These are phyloP conservation scores for Stachybotrys chlorohalonatus DNA, from an alignment of 2,329 filamentous ascomycete genomes.

Conservation along the genomic window DNA sequence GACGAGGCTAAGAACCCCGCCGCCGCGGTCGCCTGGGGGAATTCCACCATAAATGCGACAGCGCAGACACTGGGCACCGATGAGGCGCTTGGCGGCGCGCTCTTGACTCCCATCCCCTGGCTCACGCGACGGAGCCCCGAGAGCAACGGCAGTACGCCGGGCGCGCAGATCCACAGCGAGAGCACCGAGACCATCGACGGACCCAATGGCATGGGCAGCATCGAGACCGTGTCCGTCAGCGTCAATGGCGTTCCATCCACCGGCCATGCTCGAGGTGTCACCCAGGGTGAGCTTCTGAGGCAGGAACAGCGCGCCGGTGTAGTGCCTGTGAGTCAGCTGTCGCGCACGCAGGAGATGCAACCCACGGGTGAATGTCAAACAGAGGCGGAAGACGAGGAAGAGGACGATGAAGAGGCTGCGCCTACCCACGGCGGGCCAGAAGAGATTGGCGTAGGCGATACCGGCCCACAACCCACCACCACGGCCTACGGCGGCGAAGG, in stretches of 20 bases:
- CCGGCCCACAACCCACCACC: slow-evolving; percentile 58
- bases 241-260: slow-evolving; percentile 59
- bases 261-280: slow-evolving; percentile 47
- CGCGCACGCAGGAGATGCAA: slow-evolving; percentile 27
- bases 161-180: slow-evolving; percentile 52
- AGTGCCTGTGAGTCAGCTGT: slow-evolving; percentile 57
- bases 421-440: slow-evolving; percentile 81
- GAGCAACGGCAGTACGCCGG: slow-evolving; percentile 16
- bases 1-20: slow-evolving; percentile 32
- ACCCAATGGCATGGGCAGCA: slow-evolving; percentile 67
- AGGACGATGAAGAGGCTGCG: slow-evolving; percentile 46
- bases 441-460: slow-evolving; percentile 77
- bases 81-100: slow-evolving; percentile 79
- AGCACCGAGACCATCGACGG: slow-evolving; percentile 74
- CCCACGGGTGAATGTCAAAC: slow-evolving; percentile 6
- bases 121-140: slow-evolving; percentile 37
- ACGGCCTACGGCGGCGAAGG: slow-evolving; percentile 29
- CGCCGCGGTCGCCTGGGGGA: slow-evolving; percentile 35
- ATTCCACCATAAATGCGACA: slow-evolving; percentile 30
- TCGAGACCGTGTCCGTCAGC: slow-evolving; percentile 73
- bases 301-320: slow-evolving; percentile 79
- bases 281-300: slow-evolving; percentile 76
- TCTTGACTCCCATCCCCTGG: slow-evolving; percentile 94
- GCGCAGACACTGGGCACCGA: slow-evolving; percentile 59
- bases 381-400: slow-evolving; percentile 21